Conservation (phyloP, 2,329 filamentous ascomycete species). For the Ustilaginoidea virens region DNA sequence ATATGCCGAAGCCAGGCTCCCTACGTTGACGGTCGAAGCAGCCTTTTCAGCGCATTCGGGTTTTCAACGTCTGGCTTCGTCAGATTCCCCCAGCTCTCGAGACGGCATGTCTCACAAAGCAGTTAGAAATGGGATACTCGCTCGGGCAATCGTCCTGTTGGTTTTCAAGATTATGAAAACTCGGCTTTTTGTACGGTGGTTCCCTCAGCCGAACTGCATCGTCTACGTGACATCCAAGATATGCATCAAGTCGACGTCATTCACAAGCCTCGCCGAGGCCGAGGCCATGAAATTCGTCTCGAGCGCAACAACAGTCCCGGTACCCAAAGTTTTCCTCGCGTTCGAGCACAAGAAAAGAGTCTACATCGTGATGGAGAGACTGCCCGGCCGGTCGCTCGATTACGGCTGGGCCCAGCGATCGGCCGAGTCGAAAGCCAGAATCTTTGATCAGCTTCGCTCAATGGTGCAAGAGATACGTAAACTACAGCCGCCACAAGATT, state of each 20-base stretch:
- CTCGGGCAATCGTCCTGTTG: too few relatives aligned
- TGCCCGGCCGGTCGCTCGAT: slow-evolving; percentile 10
- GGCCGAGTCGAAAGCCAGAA: slow-evolving; percentile 4
- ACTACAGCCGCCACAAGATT: slow-evolving; percentile 8
- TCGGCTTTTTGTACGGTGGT: too few relatives aligned
- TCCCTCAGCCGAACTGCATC: too few relatives aligned
- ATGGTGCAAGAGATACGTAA: slow-evolving; percentile 11
- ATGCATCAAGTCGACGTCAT: slow-evolving; percentile 1
- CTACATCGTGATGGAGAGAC: slow-evolving; percentile 12
- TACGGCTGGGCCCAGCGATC: slow-evolving; percentile 6
- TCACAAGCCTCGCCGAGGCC: slow-evolving; percentile 8
- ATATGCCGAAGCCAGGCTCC: too few relatives aligned
- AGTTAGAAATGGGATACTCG: too few relatives aligned
- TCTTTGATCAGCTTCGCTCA: slow-evolving; percentile 9
- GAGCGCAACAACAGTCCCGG: slow-evolving; percentile 8
- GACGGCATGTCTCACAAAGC: too few relatives aligned
- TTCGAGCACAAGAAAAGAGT: slow-evolving; percentile 2
- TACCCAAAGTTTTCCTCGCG: slow-evolving; percentile 8
- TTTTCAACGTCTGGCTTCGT: too few relatives aligned
- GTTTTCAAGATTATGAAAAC: too few relatives aligned
- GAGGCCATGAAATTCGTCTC: slow-evolving; percentile 9
- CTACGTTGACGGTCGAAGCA: too few relatives aligned
- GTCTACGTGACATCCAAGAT: too few relatives aligned
- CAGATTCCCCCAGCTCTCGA: too few relatives aligned
- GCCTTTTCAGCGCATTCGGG: too few relatives aligned